A percentile compares a stretch with the other conserved stretches of the same genome.
These are phyloP conservation scores for Chrysosporium keratinophilum DNA, from an alignment of 2,329 filamentous ascomycete species.

Conservation along the genomic window DNA sequence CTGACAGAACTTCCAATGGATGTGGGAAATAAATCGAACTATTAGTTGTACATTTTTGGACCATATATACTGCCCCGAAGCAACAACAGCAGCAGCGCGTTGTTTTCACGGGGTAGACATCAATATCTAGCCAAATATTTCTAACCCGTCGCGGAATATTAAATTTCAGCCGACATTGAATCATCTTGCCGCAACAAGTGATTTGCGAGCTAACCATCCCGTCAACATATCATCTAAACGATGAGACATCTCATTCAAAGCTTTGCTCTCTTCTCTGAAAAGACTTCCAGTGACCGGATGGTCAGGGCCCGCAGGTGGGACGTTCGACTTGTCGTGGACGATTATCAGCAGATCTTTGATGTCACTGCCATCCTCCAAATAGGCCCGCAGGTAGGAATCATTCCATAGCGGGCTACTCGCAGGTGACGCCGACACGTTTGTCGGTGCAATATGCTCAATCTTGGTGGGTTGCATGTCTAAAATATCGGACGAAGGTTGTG, in stretches of 20 bases:
- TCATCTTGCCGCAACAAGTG: slow-evolving; percentile 5
- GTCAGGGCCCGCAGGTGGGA: slow-evolving; percentile 66
- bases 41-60: too few relatives aligned
- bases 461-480: slow-evolving; percentile 2
- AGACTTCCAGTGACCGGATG: slow-evolving; percentile 72
- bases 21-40: too few relatives aligned
- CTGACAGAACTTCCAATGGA: too few relatives aligned
- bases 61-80: too few relatives aligned
- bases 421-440: not conserved
- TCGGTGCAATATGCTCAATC: not conserved
- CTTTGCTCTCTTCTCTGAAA: slow-evolving; percentile 78
- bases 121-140: too few relatives aligned
- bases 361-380: slow-evolving; percentile 81
- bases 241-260: slow-evolving; percentile 75
- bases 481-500: slow-evolving; percentile 3
- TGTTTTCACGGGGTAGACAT: too few relatives aligned
- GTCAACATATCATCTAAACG: slow-evolving; percentile 81
- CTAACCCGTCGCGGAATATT: too few relatives aligned
- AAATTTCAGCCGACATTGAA: not conserved
- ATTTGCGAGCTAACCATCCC: slow-evolving; percentile 55
- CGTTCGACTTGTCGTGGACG: slow-evolving; percentile 82
- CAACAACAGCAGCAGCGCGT: too few relatives aligned
- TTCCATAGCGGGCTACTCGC: slow-evolving; percentile 58
- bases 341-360: slow-evolving; percentile 83
- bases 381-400: slow-evolving; percentile 71